Evolutionary conservation across 129 eudicot genomes (phyloP).

Genomic region (Heracleum sosnowskyi): DNA sequence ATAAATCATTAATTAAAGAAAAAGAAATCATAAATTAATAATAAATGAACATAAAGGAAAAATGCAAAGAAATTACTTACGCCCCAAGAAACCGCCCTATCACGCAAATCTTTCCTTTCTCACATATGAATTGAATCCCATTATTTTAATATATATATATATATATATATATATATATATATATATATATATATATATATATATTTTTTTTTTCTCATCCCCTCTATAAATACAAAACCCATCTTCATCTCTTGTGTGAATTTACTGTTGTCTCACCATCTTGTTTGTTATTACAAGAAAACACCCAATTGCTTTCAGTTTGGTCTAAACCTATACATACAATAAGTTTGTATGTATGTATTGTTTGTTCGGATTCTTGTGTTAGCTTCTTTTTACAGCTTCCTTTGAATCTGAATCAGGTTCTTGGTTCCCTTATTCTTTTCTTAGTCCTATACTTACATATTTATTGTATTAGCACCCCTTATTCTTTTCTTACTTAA

Average conservation of each 20-base stretch:
- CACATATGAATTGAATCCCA: too few species aligned
- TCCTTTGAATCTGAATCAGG: not conserved
- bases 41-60: too few species aligned
- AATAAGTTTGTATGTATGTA: not conserved
- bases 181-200: too few species aligned
- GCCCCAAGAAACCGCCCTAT: too few species aligned
- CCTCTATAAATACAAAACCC: not conserved
- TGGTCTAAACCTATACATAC: not conserved
- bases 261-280: not conserved
- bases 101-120: too few species aligned
- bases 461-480: not conserved
- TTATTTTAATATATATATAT: too few species aligned
- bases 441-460: not conserved
- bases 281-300: not conserved
- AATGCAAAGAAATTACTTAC: too few species aligned
- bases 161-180: too few species aligned
- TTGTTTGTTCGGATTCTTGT: not conserved
- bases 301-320: not conserved
- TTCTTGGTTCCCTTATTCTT: constrained; percentile 1
- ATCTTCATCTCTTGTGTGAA: not conserved
- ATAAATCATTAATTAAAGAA: too few species aligned
- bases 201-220: too few species aligned
- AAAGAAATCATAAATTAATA: too few species aligned
- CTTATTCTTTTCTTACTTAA: not conserved
- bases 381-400: constrained; percentile 1